Evolutionary conservation across 495 filamentous ascomycete genomes (phyloP), one percentile per base, ranked within the genome.

Genomic region (Penicillium lividum): DNA sequence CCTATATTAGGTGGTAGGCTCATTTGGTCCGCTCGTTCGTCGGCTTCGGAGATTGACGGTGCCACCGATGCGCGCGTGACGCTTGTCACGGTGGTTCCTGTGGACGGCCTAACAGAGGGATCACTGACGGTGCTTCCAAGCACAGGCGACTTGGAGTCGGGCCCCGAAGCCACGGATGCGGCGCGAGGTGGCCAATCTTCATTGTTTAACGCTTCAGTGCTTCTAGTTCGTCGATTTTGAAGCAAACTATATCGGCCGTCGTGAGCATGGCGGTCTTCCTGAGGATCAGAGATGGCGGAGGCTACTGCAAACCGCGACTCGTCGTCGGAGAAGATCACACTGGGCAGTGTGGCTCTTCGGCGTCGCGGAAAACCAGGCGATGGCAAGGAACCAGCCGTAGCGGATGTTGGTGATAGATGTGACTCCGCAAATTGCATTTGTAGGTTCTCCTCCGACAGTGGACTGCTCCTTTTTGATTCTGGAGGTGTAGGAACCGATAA

Each of bases 281-380:
- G 59, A n/a, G 68, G 68, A 15, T 68, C 66, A 6, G 66, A 67
- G 9, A 68, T 46, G n/a, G 63, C 63, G 31, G 65, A 68, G 0
- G 63, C 69, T 1, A 74, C 67, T 33, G 63, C 71, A 53, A 64
- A 68, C 25, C 68, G 66, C 29, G 72, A 70, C 43, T 69, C 76
- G 25, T 80, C 74, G 18, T 76, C 73, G 22, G 74, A 76, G 18
- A 80, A 71, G 7, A 79, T 65, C 44, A 80, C 60, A 48, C 77
- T 80, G 1, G 77, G 77, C 31, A 80, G 63, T 3, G 76, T 79
- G 1, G 74, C 75, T 33, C 77, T 68, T 56, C 77, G 67, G n/a
- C 65, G 68, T 13, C 61, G 63, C 16, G 60, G 61, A 28, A 68
- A 58, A 13, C 57, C 56, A 28, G 66, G 59, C 22, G 69, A 60